Percentiles rank a stretch among this genome's conserved stretches.
Conservation (phyloP, 805 yeast species). For the Candida rishiriensis region DNA sequence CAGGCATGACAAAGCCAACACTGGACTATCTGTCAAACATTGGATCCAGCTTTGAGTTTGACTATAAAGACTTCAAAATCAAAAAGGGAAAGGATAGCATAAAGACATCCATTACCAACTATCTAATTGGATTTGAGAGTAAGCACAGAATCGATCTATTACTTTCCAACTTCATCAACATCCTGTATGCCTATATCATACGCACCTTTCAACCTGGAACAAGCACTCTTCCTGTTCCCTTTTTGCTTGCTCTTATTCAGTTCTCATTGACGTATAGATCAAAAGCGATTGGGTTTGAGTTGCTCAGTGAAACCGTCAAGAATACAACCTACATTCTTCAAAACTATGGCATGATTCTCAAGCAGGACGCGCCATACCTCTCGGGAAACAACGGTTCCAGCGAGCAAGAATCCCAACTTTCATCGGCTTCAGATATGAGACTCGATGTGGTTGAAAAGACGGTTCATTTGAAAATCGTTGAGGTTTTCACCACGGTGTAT, state of each 20-base stretch:
- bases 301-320: slow-evolving; percentile 30
- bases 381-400: slow-evolving; percentile 12
- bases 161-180: slow-evolving; percentile 37
- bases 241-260: slow-evolving; percentile 52
- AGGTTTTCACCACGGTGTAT: slow-evolving; percentile 45
- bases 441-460: slow-evolving; percentile 27
- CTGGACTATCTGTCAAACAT: slow-evolving; percentile 33
- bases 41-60: slow-evolving; percentile 25
- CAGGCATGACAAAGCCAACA: slow-evolving; percentile 31
- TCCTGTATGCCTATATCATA: slow-evolving; percentile 27
- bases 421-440: slow-evolving; percentile 12
- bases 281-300: slow-evolving; percentile 45
- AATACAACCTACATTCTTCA: slow-evolving; percentile 23
- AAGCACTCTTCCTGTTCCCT: slow-evolving; percentile 47
- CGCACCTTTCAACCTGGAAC: slow-evolving; percentile 13
- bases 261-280: slow-evolving; percentile 56
- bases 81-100: slow-evolving; percentile 24
- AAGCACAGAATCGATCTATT: slow-evolving; percentile 45
- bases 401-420: slow-evolving; percentile 4
- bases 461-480: slow-evolving; percentile 43
- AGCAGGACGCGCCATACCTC: slow-evolving; percentile 26
- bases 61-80: slow-evolving; percentile 25
- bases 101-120: slow-evolving; percentile 35
- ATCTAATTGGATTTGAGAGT: slow-evolving; percentile 39
- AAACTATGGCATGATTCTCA: slow-evolving; percentile 23